Conservation (phyloP, 768 basidiomycete genomes). For the Steccherinum ochraceum region DNA sequence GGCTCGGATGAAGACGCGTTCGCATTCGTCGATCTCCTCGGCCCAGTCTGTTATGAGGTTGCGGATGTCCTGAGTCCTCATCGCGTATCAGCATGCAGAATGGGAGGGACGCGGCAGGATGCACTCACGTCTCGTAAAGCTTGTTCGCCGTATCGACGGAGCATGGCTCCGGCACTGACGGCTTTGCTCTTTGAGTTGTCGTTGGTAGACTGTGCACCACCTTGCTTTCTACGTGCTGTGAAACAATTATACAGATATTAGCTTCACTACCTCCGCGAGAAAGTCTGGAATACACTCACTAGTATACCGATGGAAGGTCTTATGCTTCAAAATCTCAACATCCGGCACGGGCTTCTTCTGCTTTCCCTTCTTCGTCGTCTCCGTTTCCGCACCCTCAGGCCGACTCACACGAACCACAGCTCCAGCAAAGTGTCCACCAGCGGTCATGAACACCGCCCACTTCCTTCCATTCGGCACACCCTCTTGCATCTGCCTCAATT, state of each 20-base stretch:
- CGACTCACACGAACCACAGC: constrained; percentile 72
- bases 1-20: constrained; percentile 88
- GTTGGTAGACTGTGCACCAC: constrained; percentile 87
- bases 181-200: constrained; percentile 92
- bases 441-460: constrained; percentile 96
- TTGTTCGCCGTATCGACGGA: constrained; percentile 94
- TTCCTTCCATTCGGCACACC: constrained; percentile 50
- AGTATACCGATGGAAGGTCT: constrained; percentile 98
- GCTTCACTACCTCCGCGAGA: too few relatives aligned
- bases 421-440: constrained; percentile 97
- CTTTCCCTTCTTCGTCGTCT: constrained; percentile 30
- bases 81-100: neutral
- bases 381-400: constrained; percentile 35
- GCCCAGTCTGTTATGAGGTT: constrained; percentile 78
- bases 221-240: constrained; percentile 92
- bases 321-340: constrained; percentile 78
- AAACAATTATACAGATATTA: neutral
- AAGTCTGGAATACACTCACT: constrained; percentile 52
- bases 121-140: constrained; percentile 75
- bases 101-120: neutral
- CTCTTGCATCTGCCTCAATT: constrained; percentile 61
- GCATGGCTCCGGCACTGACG: constrained; percentile 87
- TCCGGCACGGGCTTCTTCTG: constrained; percentile 65
- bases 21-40: constrained; percentile 80
- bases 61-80: constrained; percentile 80